Evolutionary conservation across 2,329 filamentous ascomycete species (phyloP), one percentile per base, ranked within the genome.

Genomic region (Ophiocordyceps camponoti-rufipedis): DNA sequence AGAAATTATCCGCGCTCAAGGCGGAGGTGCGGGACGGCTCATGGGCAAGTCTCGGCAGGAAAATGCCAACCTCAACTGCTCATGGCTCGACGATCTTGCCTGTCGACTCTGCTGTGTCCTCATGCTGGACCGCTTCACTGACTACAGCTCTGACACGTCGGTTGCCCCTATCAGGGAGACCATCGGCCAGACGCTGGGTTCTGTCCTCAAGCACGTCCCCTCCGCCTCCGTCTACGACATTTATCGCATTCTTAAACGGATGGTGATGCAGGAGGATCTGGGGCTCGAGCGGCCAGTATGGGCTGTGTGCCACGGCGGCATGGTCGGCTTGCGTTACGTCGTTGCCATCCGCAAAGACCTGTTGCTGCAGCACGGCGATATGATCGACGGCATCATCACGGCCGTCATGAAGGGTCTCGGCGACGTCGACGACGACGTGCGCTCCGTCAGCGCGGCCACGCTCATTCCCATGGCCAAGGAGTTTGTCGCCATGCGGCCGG

Each of bases 131-230:
- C 80, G 88, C 45, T 98, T 98, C 58, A 93, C 88, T 47, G 91
- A 98, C 58, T 98, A 95, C 65, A 91, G 93, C 48, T 94, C 88
- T 5, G 91, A 98, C 61, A 98, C 86, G 45, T 94, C 93, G 1
- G 87, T 98, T 39, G 91, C 91, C 0, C 91, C 91, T 0, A 95
- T 98, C 51, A 75, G 91, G 51, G 91, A 98, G 65, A 94, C 88
- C 0, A 85, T 94, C 39, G 91, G 91, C 42, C 91, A 98, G 63
- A 89, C 88, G 2, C 70, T 98, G 13, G 93, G 89, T 54, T 86
- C 89, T 12, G 77, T 93, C 13, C 68, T 98, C 45, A 86, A 85
- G 51, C 86, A 94, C 58, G 72, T 98, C 7, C 80, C 86, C 0
- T 68, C 80, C 2, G 68, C 74, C 14, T 89, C 85, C 4, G 89